These are phyloP conservation scores for Phoenix dactylifera DNA, from an alignment of 176 grass and related monocot species.

Conservation along the genomic window DNA sequence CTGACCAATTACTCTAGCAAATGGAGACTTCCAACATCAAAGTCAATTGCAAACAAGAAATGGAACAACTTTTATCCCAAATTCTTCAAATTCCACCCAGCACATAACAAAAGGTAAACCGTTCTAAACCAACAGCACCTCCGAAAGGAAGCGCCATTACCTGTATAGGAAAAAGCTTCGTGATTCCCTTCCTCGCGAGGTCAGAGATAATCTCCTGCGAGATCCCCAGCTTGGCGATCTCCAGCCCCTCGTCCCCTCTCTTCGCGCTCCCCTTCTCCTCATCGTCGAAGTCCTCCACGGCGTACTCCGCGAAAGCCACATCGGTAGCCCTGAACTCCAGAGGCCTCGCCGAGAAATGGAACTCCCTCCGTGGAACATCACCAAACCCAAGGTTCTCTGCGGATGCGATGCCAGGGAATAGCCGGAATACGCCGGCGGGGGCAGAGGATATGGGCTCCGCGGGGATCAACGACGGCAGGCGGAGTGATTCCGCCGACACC, in stretches of 20 bases:
- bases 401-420: neutral
- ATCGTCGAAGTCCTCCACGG: constrained; percentile 37
- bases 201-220: constrained; percentile 57
- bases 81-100: too few relatives aligned
- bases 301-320: constrained; percentile 16
- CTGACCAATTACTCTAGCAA: too few relatives aligned
- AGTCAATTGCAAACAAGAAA: too few relatives aligned
- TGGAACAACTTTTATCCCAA: too few relatives aligned
- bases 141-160: constrained; percentile 7
- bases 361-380: constrained; percentile 23
- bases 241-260: constrained; percentile 39
- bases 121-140: too few relatives aligned
- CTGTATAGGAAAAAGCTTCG: constrained; percentile 94
- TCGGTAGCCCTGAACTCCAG: constrained; percentile 42
- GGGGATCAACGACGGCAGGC: neutral
- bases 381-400: neutral
- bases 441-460: neutral
- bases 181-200: constrained; percentile 58
- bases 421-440: neutral
- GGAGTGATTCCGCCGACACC: constrained; percentile 12
- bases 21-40: too few relatives aligned
- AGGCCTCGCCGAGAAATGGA: constrained; percentile 31
- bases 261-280: constrained; percentile 25
- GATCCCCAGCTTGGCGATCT: constrained; percentile 72
- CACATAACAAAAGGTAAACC: too few relatives aligned